Base-by-base conservation (phyloP, 2,329 filamentous ascomycete genomes). In the Camptophora hylomeconis region DNA sequence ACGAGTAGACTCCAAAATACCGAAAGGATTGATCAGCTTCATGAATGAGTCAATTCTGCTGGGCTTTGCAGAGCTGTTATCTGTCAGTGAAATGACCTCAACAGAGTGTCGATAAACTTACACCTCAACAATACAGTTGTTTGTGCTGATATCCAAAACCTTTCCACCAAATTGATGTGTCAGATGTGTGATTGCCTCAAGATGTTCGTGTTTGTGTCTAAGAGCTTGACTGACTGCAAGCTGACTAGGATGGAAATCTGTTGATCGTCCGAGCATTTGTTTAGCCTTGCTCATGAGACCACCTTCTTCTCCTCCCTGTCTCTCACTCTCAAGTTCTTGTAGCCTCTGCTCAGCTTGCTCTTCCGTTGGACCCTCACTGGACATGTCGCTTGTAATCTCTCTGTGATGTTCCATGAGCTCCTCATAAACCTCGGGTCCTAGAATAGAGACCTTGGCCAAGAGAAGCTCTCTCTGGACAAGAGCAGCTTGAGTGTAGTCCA, bases 111-210 rank as follows among this genome's bases (percentile, higher is more conserved):
- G 12, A 19, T 24, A 18, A 17, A 70, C 80, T 69, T 70, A 87
- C 81, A 98, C 58, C 60, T 98, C 89, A 36, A 98, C 86, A 55
- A 95, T 95, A 60, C 89, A 95, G 62, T 92, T 95, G 60, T 82
- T 94, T 30, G 82, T 94, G 65, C 84, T 93, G 47, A 98, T 95
- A 57, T 98, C 89, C 46, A 98, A 59, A 15, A 98, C 81, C 63
- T 98, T 98, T 41, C 89, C 89, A 33, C 86, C 86, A 48, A 98
- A 98, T 51, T 98, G 89, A 61, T 98, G 89, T 11, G 87, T 78
- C 52, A 98, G 75, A 58, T 92, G 89, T 32, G 89, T 98, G 49
- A 98, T 93, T 33, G 80, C 84, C 63, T 87, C 82, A 45, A 98
- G 60, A 65, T 98, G 89, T 64, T 95, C 83, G 54, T 95, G 86